These are phyloP conservation scores for Effrenium voratum DNA, from an alignment of 73 alveolate species.

Conservation along the genomic window DNA sequence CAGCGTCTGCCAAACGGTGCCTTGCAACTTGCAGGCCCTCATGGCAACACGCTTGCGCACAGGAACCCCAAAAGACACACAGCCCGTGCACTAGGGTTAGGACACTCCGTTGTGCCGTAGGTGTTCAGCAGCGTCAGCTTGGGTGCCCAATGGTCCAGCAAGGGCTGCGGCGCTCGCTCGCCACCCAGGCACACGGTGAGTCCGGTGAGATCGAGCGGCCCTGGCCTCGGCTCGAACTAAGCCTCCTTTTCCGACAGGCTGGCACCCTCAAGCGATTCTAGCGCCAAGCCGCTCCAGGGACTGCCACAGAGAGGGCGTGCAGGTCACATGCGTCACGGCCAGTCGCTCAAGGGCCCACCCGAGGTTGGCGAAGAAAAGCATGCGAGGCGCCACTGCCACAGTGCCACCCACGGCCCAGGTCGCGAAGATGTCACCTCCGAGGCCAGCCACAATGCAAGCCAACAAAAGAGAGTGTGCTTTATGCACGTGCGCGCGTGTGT, in stretches of 20 bases:
- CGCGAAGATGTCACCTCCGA: slow-evolving; percentile 82
- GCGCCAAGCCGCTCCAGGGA: slow-evolving; percentile 59
- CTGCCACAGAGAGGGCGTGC: slow-evolving; percentile 93
- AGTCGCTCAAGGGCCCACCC: slow-evolving; percentile 74
- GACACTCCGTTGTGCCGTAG: slow-evolving; percentile 91
- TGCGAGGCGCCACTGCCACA: slow-evolving; percentile 93
- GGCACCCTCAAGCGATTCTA: too few relatives aligned
- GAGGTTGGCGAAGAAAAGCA: slow-evolving; percentile 80
- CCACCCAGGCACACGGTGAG: slow-evolving; percentile 83
- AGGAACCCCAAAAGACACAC: background rate
- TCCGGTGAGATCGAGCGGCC: background rate
- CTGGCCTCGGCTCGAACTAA: background rate
- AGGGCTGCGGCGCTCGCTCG: slow-evolving; percentile 80
- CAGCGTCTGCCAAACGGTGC: slow-evolving; percentile 93
- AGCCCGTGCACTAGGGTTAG: background rate
- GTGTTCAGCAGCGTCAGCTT: slow-evolving; percentile 70
- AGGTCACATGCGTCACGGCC: slow-evolving; percentile 80
- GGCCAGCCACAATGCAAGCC: too few relatives aligned
- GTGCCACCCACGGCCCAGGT: slow-evolving; percentile 85
- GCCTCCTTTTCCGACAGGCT: too few relatives aligned
- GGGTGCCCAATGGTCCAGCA: slow-evolving; percentile 87
- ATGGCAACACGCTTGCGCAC: background rate
- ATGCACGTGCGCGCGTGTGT: too few relatives aligned
- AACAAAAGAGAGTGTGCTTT: too few relatives aligned
- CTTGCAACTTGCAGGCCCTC: background rate